These are phyloP conservation scores for Pulveroboletus ravenelii DNA, from an alignment of 768 basidiomycete genomes.

Conservation along the genomic window DNA sequence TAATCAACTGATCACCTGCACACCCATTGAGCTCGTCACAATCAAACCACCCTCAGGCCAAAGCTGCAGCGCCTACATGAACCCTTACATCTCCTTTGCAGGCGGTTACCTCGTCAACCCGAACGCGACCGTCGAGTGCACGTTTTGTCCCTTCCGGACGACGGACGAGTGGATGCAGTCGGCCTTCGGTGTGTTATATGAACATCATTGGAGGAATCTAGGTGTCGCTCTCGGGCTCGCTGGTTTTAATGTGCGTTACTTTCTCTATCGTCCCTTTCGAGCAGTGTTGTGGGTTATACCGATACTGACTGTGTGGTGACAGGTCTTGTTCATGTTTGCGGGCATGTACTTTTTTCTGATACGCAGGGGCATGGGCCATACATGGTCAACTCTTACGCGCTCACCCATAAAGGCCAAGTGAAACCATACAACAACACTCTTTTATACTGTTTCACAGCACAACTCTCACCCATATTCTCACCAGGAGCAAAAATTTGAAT, in stretches of 20 bases:
- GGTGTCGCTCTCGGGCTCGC: neutral
- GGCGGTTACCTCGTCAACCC: conserved; percentile 58
- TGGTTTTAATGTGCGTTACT: neutral
- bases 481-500: neutral
- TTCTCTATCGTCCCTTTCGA: neutral
- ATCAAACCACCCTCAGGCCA: conserved; percentile 50
- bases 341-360: neutral
- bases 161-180: conserved; percentile 35
- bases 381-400: neutral
- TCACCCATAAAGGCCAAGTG: neutral
- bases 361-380: neutral
- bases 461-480: neutral
- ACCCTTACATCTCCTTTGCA: conserved; percentile 41
- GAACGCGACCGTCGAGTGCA: conserved; percentile 49
- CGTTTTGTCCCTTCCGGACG: conserved; percentile 49
- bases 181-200: conserved; percentile 5
- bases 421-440: neutral
- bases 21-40: conserved; percentile 46
- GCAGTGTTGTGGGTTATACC: neutral
- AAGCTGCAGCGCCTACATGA: conserved; percentile 51
- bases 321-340: neutral
- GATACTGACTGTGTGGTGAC: neutral
- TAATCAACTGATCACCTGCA: conserved; percentile 43
- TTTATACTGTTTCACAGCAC: neutral
- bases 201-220: conserved; percentile 9